phyloP scores from a whole-genome alignment of 208 protist species.

The Wallacemonas sp. region DNA sequence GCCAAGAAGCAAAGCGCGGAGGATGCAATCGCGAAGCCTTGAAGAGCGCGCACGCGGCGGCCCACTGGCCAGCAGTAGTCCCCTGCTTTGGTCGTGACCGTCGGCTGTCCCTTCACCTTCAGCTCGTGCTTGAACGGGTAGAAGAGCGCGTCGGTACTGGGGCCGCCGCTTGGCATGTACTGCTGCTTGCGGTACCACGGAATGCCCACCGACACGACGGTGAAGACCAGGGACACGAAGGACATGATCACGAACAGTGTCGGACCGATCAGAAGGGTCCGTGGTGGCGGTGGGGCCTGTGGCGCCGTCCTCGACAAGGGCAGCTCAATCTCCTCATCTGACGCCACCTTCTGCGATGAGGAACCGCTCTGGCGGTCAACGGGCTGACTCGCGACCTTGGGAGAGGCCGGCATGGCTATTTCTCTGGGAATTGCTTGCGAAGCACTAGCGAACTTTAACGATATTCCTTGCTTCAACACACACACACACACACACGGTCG shows the following conservation, averaged over 20 bases:
- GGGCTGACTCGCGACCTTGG: constrained; percentile 4
- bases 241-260: constrained; percentile 29
- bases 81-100: constrained; percentile 18
- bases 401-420: no score
- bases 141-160: constrained; percentile 32
- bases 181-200: constrained; percentile 73
- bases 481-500: neutral
- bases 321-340: constrained; percentile 3
- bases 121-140: constrained; percentile 48
- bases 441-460: no score
- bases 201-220: constrained; percentile 44
- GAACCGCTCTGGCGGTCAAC: constrained; percentile 13
- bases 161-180: constrained; percentile 30
- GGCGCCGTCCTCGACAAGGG: constrained; percentile 9
- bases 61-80: constrained; percentile 37
- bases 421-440: no score
- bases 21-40: constrained; percentile 49
- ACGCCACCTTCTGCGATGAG: constrained; percentile 13
- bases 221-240: constrained; percentile 41
- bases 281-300: constrained; percentile 42
- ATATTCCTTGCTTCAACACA: neutral
- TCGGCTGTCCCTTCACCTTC: constrained; percentile 22
- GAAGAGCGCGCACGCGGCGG: constrained; percentile 37
- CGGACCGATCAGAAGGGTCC: constrained; percentile 47
- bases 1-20: constrained; percentile 28